Evolutionary conservation across 192 early-diverging fungal genomes (phyloP), one percentile per base, ranked within the genome.

Genomic region (Coemansia sp.): DNA sequence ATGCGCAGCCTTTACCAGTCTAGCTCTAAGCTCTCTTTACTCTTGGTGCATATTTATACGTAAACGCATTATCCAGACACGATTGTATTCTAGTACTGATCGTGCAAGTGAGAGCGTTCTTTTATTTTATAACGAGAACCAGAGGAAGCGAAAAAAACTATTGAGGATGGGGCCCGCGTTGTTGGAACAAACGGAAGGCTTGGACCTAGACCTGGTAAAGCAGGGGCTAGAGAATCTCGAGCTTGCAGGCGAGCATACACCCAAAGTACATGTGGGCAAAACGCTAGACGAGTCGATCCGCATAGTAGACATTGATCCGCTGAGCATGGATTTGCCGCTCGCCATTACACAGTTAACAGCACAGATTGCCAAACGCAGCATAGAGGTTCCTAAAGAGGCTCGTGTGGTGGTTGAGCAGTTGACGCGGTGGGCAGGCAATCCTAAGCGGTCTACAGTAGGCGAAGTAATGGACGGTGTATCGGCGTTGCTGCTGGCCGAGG

Each of bases 241-340:
- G 32, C 45, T 73, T 7, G 71, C 67, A 10, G 49, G 67, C 4
- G 50, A 48, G 49, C 5, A 49, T 2, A n/a, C 32, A 59, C 2
- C 41, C n/a, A 45, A 32, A 23, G 22, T 18, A 54, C 26, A 11
- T 16, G 9, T 18, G 8, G 51, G 37, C 48, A 47, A 5, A 19
- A 32, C 38, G 23, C 56, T 69, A 47, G 61, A 56, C 10, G 58
- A 58, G 18, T 48, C 48, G 47, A 59, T 71, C 29, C 57, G 49
- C 19, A 68, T 80, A 50, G 41, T 16, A 5, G 77, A 70, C 32
- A 52, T 74, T 29, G 77, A 80, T 68, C 77, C 77, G 32, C 58
- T 80, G 39, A 74, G 68, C 64, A 55, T 74, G 14, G 77, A 80
- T n/a, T 65, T 80, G 38, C 77, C 77, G 22, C 48, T 24, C n/a